Evolutionary conservation across 2,329 filamentous ascomycete species (phyloP).

Genomic region (Falciphora oryzae): DNA sequence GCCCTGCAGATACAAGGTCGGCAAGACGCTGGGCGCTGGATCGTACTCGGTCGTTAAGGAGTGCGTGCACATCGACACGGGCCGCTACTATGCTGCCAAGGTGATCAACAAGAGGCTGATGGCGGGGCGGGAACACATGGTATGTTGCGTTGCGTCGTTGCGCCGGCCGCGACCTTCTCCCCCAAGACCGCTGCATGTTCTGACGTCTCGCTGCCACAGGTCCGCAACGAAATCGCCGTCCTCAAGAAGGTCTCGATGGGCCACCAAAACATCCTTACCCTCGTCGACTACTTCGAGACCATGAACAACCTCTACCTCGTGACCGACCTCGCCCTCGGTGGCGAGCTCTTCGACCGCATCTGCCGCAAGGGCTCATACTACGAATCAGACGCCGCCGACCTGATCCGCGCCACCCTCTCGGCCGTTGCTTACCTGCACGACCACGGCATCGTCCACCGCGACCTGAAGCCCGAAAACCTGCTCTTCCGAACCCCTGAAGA

Average conservation of each 20-base stretch:
- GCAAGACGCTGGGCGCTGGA: slow-evolving; percentile 92
- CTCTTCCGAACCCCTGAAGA: slow-evolving; percentile 96
- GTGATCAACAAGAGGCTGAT: slow-evolving; percentile 99
- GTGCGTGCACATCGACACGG: slow-evolving; percentile 97
- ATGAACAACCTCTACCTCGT: slow-evolving; percentile 99
- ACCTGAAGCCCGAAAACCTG: slow-evolving; percentile 95
- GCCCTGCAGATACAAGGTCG: slow-evolving; percentile 96
- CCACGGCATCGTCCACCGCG: slow-evolving; percentile 96
- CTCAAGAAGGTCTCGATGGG: slow-evolving; percentile 98
- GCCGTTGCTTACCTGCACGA: slow-evolving; percentile 99
- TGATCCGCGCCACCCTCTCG: slow-evolving; percentile 89
- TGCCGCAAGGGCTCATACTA: slow-evolving; percentile 98
- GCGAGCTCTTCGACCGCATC: slow-evolving; percentile 96
- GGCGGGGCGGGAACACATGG: slow-evolving; percentile 98
- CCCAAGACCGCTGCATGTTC: background rate
- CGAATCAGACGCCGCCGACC: slow-evolving; percentile 90
- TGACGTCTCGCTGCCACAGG: slow-evolving; percentile 41
- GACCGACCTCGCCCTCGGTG: slow-evolving; percentile 90
- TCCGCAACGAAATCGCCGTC: slow-evolving; percentile 96
- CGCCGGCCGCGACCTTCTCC: background rate
- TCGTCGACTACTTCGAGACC: slow-evolving; percentile 99
- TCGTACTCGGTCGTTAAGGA: slow-evolving; percentile 99
- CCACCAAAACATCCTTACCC: slow-evolving; percentile 93
- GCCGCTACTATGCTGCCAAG: slow-evolving; percentile 96
- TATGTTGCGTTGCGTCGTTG: slow-evolving; percentile 33